Conservation (phyloP, 2,329 filamentous ascomycete genomes). For the Trichoderma endophyticum region DNA sequence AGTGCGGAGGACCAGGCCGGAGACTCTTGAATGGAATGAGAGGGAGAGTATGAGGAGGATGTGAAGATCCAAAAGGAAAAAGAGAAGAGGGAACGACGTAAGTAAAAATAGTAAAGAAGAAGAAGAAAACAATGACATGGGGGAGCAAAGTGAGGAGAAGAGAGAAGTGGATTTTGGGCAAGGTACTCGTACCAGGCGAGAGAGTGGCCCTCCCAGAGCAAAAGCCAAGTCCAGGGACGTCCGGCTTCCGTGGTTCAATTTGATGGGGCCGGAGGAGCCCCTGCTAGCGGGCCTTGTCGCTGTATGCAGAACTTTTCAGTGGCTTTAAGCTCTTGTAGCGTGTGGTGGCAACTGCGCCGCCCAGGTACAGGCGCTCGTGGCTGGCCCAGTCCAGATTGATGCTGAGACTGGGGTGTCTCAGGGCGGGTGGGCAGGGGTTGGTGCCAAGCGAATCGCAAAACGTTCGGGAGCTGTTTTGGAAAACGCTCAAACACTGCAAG, state of each 20-base stretch:
- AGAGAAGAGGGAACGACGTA: constrained; percentile 18
- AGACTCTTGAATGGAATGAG: constrained; percentile 18
- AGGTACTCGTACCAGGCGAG: background rate
- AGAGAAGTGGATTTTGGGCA: background rate
- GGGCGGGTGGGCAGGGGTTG: constrained; percentile 6
- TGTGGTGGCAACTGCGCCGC: background rate
- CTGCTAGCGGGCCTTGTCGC: background rate
- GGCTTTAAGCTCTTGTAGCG: background rate
- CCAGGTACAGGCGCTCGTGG: background rate
- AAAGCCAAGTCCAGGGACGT: background rate
- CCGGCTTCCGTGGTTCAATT: background rate
- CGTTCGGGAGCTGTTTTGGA: constrained; percentile 3
- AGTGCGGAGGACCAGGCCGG: constrained; percentile 16
- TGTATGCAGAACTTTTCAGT: background rate
- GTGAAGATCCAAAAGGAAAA: constrained; percentile 2
- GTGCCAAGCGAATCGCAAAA: constrained; percentile 14
- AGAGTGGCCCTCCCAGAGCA: background rate
- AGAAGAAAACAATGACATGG: constrained; percentile 22
- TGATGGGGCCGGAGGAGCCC: background rate
- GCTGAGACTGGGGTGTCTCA: constrained; percentile 13
- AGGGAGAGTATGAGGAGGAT: background rate
- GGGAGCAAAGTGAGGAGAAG: constrained; percentile 16
- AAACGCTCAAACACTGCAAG: background rate
- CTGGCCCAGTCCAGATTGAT: background rate
- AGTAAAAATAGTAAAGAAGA: constrained; percentile 21